phyloP scores from a whole-genome alignment of 2,329 filamentous ascomycete species.

The Monilinia polystroma region DNA sequence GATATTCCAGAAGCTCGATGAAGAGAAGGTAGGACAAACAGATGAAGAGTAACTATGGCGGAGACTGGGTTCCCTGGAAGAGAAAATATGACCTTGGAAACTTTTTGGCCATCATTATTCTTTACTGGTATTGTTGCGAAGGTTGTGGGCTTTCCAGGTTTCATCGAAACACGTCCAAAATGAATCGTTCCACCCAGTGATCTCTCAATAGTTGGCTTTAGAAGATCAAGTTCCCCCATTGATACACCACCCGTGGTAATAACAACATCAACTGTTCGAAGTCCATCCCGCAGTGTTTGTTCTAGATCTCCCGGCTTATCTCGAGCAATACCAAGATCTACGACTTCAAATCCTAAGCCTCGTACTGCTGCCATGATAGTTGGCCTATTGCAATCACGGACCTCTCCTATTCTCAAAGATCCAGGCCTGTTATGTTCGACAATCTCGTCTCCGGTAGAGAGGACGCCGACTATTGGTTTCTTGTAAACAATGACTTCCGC shows the following conservation, averaged over 20 bases:
- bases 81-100: slow-evolving; percentile 76
- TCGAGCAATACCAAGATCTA: slow-evolving; percentile 83
- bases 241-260: slow-evolving; percentile 93
- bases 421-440: slow-evolving; percentile 68
- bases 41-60: slow-evolving; percentile 86
- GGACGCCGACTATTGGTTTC: slow-evolving; percentile 75
- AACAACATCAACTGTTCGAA: slow-evolving; percentile 75
- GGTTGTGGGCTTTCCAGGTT: slow-evolving; percentile 95
- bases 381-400: slow-evolving; percentile 89
- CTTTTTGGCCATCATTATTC: slow-evolving; percentile 55
- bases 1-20: slow-evolving; percentile 71
- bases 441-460: slow-evolving; percentile 95
- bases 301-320: slow-evolving; percentile 76
- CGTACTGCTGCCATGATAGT: slow-evolving; percentile 76
- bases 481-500: slow-evolving; percentile 69
- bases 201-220: slow-evolving; percentile 94
- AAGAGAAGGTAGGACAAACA: slow-evolving; percentile 87
- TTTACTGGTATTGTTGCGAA: slow-evolving; percentile 83
- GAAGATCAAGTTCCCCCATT: slow-evolving; percentile 95
- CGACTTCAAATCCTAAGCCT: slow-evolving; percentile 71
- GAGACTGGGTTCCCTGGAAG: slow-evolving; percentile 93
- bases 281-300: slow-evolving; percentile 68
- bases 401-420: slow-evolving; percentile 72
- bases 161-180: slow-evolving; percentile 96
- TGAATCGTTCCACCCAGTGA: slow-evolving; percentile 88